phyloP scores from a whole-genome alignment of 768 basidiomycete genomes.

The Mycena alexandri region DNA sequence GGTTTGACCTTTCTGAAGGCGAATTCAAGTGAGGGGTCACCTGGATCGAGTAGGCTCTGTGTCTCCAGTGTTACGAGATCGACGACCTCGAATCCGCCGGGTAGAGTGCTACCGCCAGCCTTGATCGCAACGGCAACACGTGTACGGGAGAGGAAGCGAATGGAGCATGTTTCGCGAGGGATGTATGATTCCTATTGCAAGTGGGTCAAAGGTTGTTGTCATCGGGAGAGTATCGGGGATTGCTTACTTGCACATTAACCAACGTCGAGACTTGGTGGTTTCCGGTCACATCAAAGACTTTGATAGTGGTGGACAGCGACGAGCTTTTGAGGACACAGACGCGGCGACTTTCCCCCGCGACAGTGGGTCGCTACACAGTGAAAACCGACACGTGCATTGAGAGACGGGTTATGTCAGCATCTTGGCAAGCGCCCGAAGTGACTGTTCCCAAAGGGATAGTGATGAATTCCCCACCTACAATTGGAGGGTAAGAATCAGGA shows the following conservation, averaged over 20 bases:
- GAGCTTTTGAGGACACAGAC: constrained; percentile 83
- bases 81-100: constrained; percentile 39
- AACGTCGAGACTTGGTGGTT: constrained; percentile 3
- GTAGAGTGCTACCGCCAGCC: constrained; percentile 12
- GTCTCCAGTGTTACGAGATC: constrained; percentile 83
- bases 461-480: constrained; percentile 27
- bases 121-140: constrained; percentile 37
- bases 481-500: not conserved
- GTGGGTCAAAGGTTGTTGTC: no score
- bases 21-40: constrained; percentile 68
- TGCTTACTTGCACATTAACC: not conserved
- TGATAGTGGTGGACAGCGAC: constrained; percentile 81
- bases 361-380: constrained; percentile 72
- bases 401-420: constrained; percentile 15
- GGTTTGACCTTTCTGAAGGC: constrained; percentile 61
- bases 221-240: not conserved
- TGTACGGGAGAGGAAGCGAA: constrained; percentile 74
- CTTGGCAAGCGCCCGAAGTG: not conserved
- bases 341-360: constrained; percentile 69
- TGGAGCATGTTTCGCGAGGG: constrained; percentile 79
- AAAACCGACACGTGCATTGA: constrained; percentile 43
- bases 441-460: constrained; percentile 26
- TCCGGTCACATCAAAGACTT: constrained; percentile 66
- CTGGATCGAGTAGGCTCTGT: constrained; percentile 82
- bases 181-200: constrained; percentile 47